These are phyloP conservation scores for Paramecium pentaurelia DNA, from an alignment of 73 alveolate species.

Conservation along the genomic window DNA sequence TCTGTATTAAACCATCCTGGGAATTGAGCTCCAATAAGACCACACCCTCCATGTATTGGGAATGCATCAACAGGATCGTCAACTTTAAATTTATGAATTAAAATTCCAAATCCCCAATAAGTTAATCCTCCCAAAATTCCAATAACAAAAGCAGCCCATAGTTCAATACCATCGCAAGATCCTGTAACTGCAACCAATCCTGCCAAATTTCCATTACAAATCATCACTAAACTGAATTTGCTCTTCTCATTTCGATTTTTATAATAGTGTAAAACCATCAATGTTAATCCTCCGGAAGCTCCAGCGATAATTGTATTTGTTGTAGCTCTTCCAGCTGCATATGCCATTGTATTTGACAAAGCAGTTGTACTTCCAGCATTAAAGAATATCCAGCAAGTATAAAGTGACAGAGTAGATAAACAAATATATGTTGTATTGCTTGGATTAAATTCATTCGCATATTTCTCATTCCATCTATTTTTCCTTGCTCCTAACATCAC, in stretches of 20 bases:
- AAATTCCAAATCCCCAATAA: constrained; percentile 65
- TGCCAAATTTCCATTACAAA: constrained; percentile 78
- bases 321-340: constrained; percentile 58
- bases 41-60: constrained; percentile 82
- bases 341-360: constrained; percentile 4
- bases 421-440: constrained; percentile 23
- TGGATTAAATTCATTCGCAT: constrained; percentile 47
- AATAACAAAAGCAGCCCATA: constrained; percentile 77
- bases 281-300: constrained; percentile 62
- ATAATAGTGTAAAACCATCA: constrained; percentile 34
- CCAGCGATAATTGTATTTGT: constrained; percentile 62
- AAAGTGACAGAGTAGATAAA: constrained; percentile 20
- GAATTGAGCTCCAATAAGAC: constrained; percentile 69
- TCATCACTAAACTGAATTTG: constrained; percentile 62
- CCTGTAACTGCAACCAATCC: constrained; percentile 84
- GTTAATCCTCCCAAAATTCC: constrained; percentile 68
- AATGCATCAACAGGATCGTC: constrained; percentile 86
- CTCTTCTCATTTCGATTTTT: constrained; percentile 3
- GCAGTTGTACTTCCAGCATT: constrained; percentile 57
- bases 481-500: constrained; percentile 56
- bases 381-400: constrained; percentile 54
- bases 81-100: constrained; percentile 64
- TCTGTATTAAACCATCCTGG: constrained; percentile 72
- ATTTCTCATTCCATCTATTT: constrained; percentile 9
- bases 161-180: constrained; percentile 75